Percentiles rank a stretch among this genome's conserved stretches.
These are phyloP conservation scores for Candida dajiaensis DNA, from an alignment of 805 yeast species.

Conservation along the genomic window DNA sequence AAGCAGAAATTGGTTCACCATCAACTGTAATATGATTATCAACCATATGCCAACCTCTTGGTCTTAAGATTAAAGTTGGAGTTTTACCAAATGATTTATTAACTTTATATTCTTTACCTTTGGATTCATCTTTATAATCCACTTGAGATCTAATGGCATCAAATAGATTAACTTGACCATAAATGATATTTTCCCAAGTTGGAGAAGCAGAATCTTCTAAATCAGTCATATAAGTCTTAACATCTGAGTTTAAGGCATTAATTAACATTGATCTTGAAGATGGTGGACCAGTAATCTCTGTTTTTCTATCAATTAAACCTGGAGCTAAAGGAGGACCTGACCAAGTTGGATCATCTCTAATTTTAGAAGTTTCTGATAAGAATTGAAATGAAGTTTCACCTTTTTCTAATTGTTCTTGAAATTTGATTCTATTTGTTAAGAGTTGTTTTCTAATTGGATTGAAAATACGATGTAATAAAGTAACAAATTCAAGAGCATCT, in stretches of 20 bases:
- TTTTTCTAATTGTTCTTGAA: slow-evolving; percentile 53
- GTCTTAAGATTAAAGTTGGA: slow-evolving; percentile 78
- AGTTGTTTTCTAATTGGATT: slow-evolving; percentile 52
- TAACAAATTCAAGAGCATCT: slow-evolving; percentile 57
- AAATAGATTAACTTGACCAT: slow-evolving; percentile 72
- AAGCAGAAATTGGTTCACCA: slow-evolving; percentile 75
- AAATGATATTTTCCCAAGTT: slow-evolving; percentile 74
- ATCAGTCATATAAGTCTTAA: slow-evolving; percentile 81
- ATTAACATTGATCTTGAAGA: slow-evolving; percentile 72
- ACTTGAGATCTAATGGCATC: slow-evolving; percentile 69
- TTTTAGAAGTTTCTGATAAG: slow-evolving; percentile 56
- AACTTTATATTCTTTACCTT: slow-evolving; percentile 21
- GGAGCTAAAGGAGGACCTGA: slow-evolving; percentile 68
- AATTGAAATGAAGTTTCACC: slow-evolving; percentile 41
- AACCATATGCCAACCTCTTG: slow-evolving; percentile 84
- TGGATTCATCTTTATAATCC: slow-evolving; percentile 34
- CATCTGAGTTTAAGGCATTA: slow-evolving; percentile 73
- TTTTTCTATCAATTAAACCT: slow-evolving; percentile 67
- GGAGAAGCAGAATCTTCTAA: slow-evolving; percentile 85
- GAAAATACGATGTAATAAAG: slow-evolving; percentile 67
- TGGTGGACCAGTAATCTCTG: slow-evolving; percentile 84
- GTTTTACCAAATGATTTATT: slow-evolving; percentile 39
- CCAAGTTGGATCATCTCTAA: slow-evolving; percentile 73
- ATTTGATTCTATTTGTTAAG: slow-evolving; percentile 52
- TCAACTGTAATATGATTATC: slow-evolving; percentile 68